Evolutionary conservation across 2,329 filamentous ascomycete species (phyloP).

Genomic region (Fusarium coicis): DNA sequence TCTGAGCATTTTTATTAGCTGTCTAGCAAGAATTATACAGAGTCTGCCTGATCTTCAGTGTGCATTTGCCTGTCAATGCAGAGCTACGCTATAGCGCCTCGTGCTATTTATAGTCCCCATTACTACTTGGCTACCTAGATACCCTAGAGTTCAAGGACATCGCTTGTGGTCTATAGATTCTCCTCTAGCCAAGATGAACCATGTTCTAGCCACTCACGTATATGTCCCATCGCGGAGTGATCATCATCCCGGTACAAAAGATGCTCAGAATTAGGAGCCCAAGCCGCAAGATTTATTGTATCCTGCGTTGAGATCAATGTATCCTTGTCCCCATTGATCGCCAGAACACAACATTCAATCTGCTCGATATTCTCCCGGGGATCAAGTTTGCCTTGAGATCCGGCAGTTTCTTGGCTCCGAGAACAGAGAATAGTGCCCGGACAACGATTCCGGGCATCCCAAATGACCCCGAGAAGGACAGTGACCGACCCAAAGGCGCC

Average conservation of each 20-base stretch:
- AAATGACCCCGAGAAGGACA: no score
- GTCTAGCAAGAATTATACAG: accelerated
- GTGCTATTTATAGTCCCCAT: neutral
- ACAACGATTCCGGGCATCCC: no score
- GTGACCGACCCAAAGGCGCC: no score
- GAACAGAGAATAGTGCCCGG: no score
- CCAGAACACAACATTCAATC: no score
- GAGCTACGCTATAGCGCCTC: neutral
- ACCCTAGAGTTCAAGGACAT: neutral
- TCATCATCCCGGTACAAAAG: accelerated
- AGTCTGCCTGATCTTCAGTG: neutral
- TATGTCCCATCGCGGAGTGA: accelerated
- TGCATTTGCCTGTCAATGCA: neutral
- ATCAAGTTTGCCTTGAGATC: no score
- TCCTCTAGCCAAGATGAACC: accelerated
- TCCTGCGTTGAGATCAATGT: no score
- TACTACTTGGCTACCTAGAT: neutral
- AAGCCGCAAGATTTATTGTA: no score
- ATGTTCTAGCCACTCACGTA: accelerated
- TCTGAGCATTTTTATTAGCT: accelerated
- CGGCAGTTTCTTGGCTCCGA: no score
- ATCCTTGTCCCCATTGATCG: no score
- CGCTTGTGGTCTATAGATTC: no score
- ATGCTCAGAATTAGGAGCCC: neutral
- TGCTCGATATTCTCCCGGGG: no score